These are phyloP conservation scores for Sclerotinia minor DNA, from an alignment of 2,329 filamentous ascomycete species.

Conservation along the genomic window DNA sequence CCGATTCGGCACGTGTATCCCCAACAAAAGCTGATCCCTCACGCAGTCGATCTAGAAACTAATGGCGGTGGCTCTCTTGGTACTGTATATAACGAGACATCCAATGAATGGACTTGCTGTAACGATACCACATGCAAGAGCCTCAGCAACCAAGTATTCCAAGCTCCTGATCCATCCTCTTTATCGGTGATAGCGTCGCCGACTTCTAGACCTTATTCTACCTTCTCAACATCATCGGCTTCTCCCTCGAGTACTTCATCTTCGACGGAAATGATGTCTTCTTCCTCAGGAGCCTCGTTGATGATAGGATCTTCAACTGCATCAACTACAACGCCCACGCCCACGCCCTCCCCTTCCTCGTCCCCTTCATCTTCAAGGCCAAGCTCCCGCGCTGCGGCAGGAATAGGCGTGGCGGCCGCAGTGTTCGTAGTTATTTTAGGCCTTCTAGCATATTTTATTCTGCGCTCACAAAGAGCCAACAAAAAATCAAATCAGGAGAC, in stretches of 20 bases:
- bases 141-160: neutral
- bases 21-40: neutral
- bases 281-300: neutral
- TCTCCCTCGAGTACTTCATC: neutral
- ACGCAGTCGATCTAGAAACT: neutral
- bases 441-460: neutral
- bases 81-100: neutral
- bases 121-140: slow-evolving; percentile 6
- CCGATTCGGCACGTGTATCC: neutral
- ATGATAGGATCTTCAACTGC: neutral
- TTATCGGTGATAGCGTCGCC: neutral
- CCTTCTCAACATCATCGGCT: neutral
- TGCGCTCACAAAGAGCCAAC: neutral
- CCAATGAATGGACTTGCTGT: slow-evolving; percentile 1
- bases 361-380: neutral
- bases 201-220: slow-evolving; percentile 6
- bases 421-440: neutral
- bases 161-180: slow-evolving; percentile 12
- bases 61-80: neutral
- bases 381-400: neutral
- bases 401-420: neutral
- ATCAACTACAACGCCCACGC: neutral
- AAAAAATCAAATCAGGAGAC: neutral
- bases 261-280: neutral
- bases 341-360: neutral